A percentile compares a stretch with the other conserved stretches of the same genome.
Conservation (phyloP, 2,329 filamentous ascomycete species). For the Talaromyces sp. region DNA sequence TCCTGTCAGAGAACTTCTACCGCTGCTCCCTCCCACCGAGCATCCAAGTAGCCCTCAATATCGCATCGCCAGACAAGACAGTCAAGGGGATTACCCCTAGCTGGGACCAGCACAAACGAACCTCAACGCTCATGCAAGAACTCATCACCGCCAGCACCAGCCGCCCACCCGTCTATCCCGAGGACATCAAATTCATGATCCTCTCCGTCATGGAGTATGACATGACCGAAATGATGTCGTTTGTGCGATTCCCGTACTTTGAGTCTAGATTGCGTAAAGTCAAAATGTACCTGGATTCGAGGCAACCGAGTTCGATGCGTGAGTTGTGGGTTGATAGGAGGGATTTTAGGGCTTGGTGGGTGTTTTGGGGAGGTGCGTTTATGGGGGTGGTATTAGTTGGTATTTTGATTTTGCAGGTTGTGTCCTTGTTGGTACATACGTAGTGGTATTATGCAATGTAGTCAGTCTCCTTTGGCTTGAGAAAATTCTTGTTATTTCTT, state of each 20-base stretch:
- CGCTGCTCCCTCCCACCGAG: constrained; percentile 5
- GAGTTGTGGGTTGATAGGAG: constrained; percentile 13
- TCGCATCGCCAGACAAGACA: neutral
- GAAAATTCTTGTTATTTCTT: neutral
- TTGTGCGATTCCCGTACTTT: constrained; percentile 13
- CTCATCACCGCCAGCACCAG: neutral
- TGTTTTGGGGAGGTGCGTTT: constrained; percentile 3
- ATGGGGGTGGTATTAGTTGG: neutral
- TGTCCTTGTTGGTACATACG: neutral
- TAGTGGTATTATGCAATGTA: too few species aligned
- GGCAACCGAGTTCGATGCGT: neutral
- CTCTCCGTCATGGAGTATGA: neutral
- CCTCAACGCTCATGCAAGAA: constrained; percentile 1
- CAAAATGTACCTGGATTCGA: constrained; percentile 11
- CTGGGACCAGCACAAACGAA: constrained; percentile 1
- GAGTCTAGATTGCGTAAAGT: constrained; percentile 3
- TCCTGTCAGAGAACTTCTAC: constrained; percentile 12
- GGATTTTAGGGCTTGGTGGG: constrained; percentile 15
- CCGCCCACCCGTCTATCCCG: constrained; percentile 2
- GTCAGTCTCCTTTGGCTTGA: neutral
- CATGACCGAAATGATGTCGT: constrained; percentile 1
- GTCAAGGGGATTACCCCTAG: neutral
- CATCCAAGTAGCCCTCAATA: neutral
- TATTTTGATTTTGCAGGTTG: neutral
- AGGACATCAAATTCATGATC: constrained; percentile 14